These are phyloP conservation scores for Kodamaea sp. DNA, from an alignment of 1,139 yeast species.

Conservation along the genomic window DNA sequence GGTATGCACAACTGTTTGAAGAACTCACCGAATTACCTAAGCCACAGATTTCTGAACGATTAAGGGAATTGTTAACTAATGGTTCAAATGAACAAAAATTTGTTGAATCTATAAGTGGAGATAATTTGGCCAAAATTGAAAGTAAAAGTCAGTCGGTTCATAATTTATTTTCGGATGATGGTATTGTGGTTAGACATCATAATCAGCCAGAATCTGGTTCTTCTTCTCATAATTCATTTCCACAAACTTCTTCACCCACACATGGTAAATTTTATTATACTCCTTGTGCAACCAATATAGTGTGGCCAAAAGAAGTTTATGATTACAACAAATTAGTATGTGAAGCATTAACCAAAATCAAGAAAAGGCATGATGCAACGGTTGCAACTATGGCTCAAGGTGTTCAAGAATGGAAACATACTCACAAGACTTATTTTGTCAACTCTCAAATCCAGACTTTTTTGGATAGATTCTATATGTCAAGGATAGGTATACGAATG, in stretches of 20 bases:
- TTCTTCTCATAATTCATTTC: neutral
- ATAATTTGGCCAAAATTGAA: conserved; percentile 32
- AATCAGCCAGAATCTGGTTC: conserved; percentile 12
- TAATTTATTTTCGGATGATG: conserved; percentile 23
- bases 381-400: conserved; percentile 94
- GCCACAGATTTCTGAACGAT: conserved; percentile 42
- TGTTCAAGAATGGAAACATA: conserved; percentile 80
- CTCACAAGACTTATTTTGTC: conserved; percentile 44
- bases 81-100: neutral
- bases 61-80: conserved; percentile 30
- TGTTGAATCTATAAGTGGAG: conserved; percentile 3
- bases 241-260: conserved; percentile 33
- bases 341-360: conserved; percentile 65
- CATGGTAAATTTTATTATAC: conserved; percentile 58
- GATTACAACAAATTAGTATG: conserved; percentile 68
- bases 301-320: conserved; percentile 74
- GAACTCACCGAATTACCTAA: conserved; percentile 62
- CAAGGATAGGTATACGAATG: conserved; percentile 86
- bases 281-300: conserved; percentile 47
- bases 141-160: conserved; percentile 38
- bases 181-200: conserved; percentile 13
- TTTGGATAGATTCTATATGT: conserved; percentile 79
- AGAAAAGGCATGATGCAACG: conserved; percentile 86
- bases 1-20: conserved; percentile 91
- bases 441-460: conserved; percentile 72